Percentiles rank a stretch among this genome's conserved stretches.
Conservation (phyloP, 2,329 filamentous ascomycete genomes). For the Pseudohalonectria lignicola region DNA sequence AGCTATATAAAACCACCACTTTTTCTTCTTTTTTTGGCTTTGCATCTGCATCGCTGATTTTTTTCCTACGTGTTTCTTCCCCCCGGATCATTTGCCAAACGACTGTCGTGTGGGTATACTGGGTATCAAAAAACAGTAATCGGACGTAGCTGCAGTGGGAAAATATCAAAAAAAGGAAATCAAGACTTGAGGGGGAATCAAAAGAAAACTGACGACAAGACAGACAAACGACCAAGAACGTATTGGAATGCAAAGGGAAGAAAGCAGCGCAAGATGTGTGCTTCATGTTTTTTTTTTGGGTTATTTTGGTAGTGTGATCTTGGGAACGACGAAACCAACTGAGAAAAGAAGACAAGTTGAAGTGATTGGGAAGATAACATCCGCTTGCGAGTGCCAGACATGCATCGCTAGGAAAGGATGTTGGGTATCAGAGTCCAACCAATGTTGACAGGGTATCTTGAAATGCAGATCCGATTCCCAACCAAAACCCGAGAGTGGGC, state of each 20-base stretch:
- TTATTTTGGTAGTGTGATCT: no score
- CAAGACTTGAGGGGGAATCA: no score
- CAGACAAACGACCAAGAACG: no score
- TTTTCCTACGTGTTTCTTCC: not conserved
- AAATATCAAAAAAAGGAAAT: not conserved
- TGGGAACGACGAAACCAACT: not conserved
- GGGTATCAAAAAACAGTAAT: constrained; percentile 4
- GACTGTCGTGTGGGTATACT: constrained; percentile 4
- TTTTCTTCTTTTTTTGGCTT: no score
- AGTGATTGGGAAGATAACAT: no score
- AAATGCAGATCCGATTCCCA: constrained; percentile 45
- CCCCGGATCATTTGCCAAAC: constrained; percentile 1
- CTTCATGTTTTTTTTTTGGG: not conserved
- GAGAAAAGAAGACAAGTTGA: not conserved
- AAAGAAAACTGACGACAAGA: no score
- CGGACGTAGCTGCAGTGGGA: not conserved
- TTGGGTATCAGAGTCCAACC: constrained; percentile 4
- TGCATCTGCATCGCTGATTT: not conserved
- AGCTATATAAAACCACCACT: no score
- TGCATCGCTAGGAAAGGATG: not conserved
- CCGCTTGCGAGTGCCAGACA: no score
- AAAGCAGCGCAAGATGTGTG: constrained; percentile 1
- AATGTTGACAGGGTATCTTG: constrained; percentile 42
- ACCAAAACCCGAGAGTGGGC: constrained; percentile 19
- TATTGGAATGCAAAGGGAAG: no score